Percentiles rank a stretch among this genome's conserved stretches.
phyloP scores from a whole-genome alignment of 441 rosid genomes.

The Jatropha multifida region DNA sequence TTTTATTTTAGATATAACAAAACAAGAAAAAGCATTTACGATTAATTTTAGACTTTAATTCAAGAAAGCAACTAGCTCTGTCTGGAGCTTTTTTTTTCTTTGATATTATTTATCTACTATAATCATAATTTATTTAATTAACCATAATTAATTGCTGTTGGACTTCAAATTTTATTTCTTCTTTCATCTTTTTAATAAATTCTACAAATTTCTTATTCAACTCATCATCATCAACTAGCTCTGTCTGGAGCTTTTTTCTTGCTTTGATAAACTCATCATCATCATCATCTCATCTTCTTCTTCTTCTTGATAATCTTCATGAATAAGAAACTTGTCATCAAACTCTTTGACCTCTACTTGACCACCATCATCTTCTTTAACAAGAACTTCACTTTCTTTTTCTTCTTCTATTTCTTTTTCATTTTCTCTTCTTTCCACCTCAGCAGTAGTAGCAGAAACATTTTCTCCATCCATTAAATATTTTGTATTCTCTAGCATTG shows the following conservation, averaged over 20 bases:
- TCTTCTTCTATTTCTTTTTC: conserved; percentile 7
- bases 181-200: conserved; percentile 62
- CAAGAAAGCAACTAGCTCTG: background rate
- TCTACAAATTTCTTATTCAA: conserved; percentile 72
- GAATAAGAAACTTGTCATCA: conserved; percentile 14
- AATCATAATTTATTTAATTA: conserved; percentile 11
- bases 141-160: conserved; percentile 39
- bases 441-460: background rate
- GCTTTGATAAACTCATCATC: too few species aligned
- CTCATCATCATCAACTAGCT: conserved; percentile 36
- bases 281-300: conserved; percentile 2
- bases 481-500: conserved; percentile 26
- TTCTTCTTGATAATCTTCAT: conserved; percentile 13
- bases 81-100: background rate
- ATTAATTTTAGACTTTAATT: background rate
- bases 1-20: too few species aligned
- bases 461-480: background rate
- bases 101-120: background rate
- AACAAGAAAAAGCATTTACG: background rate
- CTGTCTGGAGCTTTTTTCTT: too few species aligned
- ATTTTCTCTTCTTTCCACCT: conserved; percentile 18
- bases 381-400: conserved; percentile 13
- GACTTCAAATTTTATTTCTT: conserved; percentile 40
- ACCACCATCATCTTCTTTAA: conserved; percentile 10
- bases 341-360: conserved; percentile 22